Base-by-base conservation (phyloP, 257 asterid species). In the Nicotiana obtusifolia region DNA sequence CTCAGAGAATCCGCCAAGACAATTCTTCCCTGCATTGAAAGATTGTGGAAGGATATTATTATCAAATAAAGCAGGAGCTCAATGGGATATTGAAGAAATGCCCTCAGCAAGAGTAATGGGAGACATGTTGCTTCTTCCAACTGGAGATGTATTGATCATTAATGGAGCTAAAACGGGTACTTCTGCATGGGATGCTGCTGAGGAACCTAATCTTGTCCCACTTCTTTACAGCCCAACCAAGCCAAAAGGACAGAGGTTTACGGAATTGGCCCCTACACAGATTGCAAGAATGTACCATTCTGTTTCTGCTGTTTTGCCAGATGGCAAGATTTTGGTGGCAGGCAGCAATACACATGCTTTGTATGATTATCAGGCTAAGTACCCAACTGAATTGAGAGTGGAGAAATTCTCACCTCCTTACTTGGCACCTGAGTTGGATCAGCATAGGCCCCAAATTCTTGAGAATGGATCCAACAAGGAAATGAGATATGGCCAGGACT, bases 201-300 rank as follows among this genome's bases (percentile, higher is more conserved):
- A 85, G 0, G 87, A 83, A 1, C 97, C 98, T 0, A 96, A 94
- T 56, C 83, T 84, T 1, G 83, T 86, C 0, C 98, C 99, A 0
- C 82, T 90, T n/a, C 83, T 96, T 3, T 94, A 96, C 80, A 84
- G 88, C 14, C 97, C 98, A 0, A 41, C 81, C 15, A 85, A 85
- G 15, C 35, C 65, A 0, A 86, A 57, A 7, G 98, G 98, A 0
- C 9, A 83, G 0, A 86, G 98, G 44, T 93, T 96, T 69, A 81
- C 49, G 80, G 89, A 84, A 77, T 35, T 94, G 22, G 69, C 84
- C 11, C 86, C 92, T 1, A 10, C 97, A 9, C 41, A 37, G 0
- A 91, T 96, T 28, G 89, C 99, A 0, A 81, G 98, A 28, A 96
- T 96, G 98, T 96, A 96, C 86, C 99, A 96, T 81, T 93, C 98